Evolutionary conservation across 257 asterid species (phyloP).

Genomic region (Solanum tarapatanum): DNA sequence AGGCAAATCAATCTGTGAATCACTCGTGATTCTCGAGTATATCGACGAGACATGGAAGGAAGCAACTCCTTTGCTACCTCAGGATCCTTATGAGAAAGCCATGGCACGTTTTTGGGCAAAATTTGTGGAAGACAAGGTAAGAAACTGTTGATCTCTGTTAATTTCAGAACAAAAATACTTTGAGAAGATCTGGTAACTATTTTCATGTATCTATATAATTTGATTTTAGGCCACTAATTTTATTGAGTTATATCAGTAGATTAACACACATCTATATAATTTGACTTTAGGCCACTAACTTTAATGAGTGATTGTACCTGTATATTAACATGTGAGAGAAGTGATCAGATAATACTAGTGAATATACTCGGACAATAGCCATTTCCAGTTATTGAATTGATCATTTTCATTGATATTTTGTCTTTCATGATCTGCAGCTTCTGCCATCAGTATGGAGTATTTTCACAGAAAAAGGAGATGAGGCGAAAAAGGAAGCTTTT

Average conservation of each 20-base stretch:
- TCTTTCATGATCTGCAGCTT: conserved; percentile 22
- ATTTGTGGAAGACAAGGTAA: conserved; percentile 60
- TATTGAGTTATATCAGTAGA: no score
- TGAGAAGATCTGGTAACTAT: background rate
- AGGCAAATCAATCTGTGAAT: conserved; percentile 57
- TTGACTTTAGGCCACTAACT: no score
- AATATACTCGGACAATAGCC: no score
- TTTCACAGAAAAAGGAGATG: conserved; percentile 20
- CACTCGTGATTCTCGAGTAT: conserved; percentile 66
- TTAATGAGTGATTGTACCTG: no score
- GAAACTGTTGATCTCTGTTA: background rate
- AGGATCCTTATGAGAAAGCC: conserved; percentile 54
- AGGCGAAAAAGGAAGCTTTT: conserved; percentile 33
- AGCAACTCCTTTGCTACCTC: conserved; percentile 39
- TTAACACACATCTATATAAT: no score
- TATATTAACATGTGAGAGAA: no score
- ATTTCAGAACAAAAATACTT: background rate
- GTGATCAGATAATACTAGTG: no score
- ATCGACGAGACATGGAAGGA: conserved; percentile 63
- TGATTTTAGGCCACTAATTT: no score
- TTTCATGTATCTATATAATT: background rate
- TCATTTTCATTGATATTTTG: background rate
- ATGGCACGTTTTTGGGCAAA: conserved; percentile 65
- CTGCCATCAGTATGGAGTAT: conserved; percentile 24
- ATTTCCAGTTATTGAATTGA: background rate